These are phyloP conservation scores for Sporothrix curviconia DNA, from an alignment of 2,329 filamentous ascomycete species.

Conservation along the genomic window DNA sequence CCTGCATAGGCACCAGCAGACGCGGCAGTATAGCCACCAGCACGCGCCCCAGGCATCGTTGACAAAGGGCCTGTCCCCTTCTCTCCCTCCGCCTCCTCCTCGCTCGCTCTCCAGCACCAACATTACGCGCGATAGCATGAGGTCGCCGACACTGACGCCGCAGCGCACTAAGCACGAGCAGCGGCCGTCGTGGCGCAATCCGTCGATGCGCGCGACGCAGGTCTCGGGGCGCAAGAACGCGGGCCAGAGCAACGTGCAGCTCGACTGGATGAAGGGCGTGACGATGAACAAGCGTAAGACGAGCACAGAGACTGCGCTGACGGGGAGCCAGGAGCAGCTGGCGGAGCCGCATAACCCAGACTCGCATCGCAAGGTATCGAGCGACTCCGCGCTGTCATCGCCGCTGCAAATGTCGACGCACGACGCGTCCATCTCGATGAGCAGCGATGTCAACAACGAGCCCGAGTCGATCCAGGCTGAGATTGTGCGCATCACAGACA, in stretches of 20 bases:
- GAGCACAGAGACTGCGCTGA: slow-evolving; percentile 27
- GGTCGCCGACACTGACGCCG: slow-evolving; percentile 31
- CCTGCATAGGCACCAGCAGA: neutral
- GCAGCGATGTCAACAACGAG: slow-evolving; percentile 53
- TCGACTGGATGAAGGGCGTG: slow-evolving; percentile 65
- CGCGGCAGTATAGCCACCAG: neutral
- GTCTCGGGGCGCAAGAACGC: slow-evolving; percentile 29
- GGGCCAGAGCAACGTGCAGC: slow-evolving; percentile 49
- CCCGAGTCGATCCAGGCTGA: slow-evolving; percentile 59
- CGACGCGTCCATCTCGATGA: slow-evolving; percentile 42
- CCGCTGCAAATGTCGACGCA: slow-evolving; percentile 46
- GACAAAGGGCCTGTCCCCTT: slow-evolving; percentile 22
- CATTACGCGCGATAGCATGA: slow-evolving; percentile 14
- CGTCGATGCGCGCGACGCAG: slow-evolving; percentile 53
- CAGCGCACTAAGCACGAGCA: slow-evolving; percentile 33
- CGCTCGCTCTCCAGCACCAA: slow-evolving; percentile 8
- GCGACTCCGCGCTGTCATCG: slow-evolving; percentile 19
- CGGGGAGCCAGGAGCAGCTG: slow-evolving; percentile 6
- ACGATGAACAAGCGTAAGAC: slow-evolving; percentile 53
- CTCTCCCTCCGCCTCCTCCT: slow-evolving; percentile 6
- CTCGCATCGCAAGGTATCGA: slow-evolving; percentile 14
- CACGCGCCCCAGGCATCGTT: neutral
- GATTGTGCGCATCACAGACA: slow-evolving; percentile 54
- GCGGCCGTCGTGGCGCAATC: slow-evolving; percentile 45
- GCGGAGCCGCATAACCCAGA: neutral